These are phyloP conservation scores for Thielaviopsis populi DNA, from an alignment of 2,329 filamentous ascomycete species.

Conservation along the genomic window DNA sequence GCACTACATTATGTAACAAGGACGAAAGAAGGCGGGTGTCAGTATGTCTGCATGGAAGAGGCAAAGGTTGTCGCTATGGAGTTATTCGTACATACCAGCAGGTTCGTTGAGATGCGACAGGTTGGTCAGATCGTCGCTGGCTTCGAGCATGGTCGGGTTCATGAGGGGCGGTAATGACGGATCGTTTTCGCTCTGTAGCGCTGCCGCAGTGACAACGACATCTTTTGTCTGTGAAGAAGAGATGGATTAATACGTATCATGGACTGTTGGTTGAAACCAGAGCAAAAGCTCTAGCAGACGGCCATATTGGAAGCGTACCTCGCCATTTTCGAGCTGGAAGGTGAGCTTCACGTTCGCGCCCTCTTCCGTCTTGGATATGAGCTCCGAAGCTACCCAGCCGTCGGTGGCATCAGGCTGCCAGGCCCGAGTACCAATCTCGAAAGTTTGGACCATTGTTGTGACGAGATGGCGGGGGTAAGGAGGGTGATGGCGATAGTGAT, in stretches of 20 bases:
- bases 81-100: conserved; percentile 50
- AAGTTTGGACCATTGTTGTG: conserved; percentile 66
- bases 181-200: conserved; percentile 62
- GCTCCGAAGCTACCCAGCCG: conserved; percentile 94
- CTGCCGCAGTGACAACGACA: conserved; percentile 61
- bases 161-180: conserved; percentile 76
- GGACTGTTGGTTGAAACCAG: neutral
- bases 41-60: neutral
- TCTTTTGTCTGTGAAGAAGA: conserved; percentile 50
- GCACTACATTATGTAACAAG: conserved; percentile 39
- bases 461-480: neutral
- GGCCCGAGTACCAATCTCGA: conserved; percentile 90
- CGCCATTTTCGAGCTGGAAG: conserved; percentile 83
- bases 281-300: neutral
- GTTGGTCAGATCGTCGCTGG: conserved; percentile 94
- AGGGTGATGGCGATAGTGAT: neutral
- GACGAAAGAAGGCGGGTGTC: neutral
- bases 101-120: conserved; percentile 96
- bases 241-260: neutral
- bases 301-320: conserved; percentile 41
- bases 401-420: conserved; percentile 96
- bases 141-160: conserved; percentile 97
- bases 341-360: conserved; percentile 77
- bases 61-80: neutral
- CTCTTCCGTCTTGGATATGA: conserved; percentile 67